Base-by-base conservation (phyloP, 1,139 yeast genomes). In the Suhomyces bolitotheri region DNA sequence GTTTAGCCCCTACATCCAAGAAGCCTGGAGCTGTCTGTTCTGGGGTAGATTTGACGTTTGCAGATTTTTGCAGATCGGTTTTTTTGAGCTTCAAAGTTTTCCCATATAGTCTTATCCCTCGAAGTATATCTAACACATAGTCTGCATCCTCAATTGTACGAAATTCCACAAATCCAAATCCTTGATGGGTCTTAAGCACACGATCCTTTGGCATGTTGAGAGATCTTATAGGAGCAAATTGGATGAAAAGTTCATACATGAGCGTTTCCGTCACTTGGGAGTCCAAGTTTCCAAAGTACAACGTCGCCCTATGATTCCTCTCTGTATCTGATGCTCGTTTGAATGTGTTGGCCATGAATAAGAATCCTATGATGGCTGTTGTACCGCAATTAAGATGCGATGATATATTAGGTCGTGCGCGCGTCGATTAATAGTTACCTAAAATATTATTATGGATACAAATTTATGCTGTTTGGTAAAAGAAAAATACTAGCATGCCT, bases 151-250 rank as follows among this genome's bases (percentile, higher is more conserved):
- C 66, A 2, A 64, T 63, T 8, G 71, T 66, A 36, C 70, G 63
- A 50, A 85, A 82, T 54, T 87, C 95, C 2, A 86, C 82, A 60
- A 92, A 92, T 9, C 96, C 97, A 61, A 71, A 92, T 12, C 97
- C 97, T 53, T 84, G 95, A 51, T 84, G 89, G 2, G 76, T 68
- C 42, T 78, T 78, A 27, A 78, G 64, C 4, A 88, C 71, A 45
- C 90, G 70, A 53, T 89, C 97, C 50, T 79, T 80, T 4, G 97
- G 97, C 49, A 92, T 66, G 47, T 82, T 74, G 9, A 92, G 71
- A 22, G 77, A 70, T 31, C 68, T 67, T 4, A 92, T 74, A 0
- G 96, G 96, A 0, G 95, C 94, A 34, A 87, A 82, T 56, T 92
- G 98, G 9, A 86, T 62, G 58, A 89, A 82, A 22, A 92, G 70